Conservation (phyloP, 306 rosid species). For the Vigna angularis region DNA sequence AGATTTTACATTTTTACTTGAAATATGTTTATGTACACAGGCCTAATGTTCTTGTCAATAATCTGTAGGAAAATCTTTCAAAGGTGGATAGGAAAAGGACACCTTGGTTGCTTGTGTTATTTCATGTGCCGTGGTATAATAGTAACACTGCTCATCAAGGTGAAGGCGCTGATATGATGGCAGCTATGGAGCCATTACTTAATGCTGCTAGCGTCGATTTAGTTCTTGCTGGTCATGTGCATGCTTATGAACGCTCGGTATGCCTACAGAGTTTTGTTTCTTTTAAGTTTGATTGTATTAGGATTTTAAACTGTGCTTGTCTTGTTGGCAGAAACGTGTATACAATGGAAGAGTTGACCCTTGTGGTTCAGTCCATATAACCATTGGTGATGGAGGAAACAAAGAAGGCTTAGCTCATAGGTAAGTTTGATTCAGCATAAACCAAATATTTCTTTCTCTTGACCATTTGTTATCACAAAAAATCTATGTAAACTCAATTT, state of each 20-base stretch:
- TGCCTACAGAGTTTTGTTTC: neutral
- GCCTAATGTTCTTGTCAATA: slow-evolving; percentile 40
- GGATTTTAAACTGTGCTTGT: slow-evolving; percentile 9
- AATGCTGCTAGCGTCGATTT: slow-evolving; percentile 82
- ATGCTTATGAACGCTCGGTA: slow-evolving; percentile 98
- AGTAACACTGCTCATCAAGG: slow-evolving; percentile 94
- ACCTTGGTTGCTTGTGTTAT: slow-evolving; percentile 85
- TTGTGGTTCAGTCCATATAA: slow-evolving; percentile 92
- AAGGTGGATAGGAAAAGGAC: slow-evolving; percentile 84
- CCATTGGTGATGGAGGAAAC: slow-evolving; percentile 98
- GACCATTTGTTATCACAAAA: neutral
- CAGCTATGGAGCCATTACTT: slow-evolving; percentile 82
- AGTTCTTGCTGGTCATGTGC: slow-evolving; percentile 89
- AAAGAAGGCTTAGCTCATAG: slow-evolving; percentile 87
- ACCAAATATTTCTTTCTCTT: slow-evolving; percentile 15
- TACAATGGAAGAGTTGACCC: slow-evolving; percentile 68
- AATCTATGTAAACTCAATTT: neutral
- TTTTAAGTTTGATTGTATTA: neutral
- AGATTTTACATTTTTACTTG: neutral
- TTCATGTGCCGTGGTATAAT: slow-evolving; percentile 98
- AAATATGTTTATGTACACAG: neutral
- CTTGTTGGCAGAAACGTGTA: slow-evolving; percentile 72
- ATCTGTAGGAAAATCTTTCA: slow-evolving; percentile 69
- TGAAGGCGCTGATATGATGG: slow-evolving; percentile 84
- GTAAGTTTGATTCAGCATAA: slow-evolving; percentile 51